Percentiles rank a stretch among this genome's conserved stretches.
phyloP scores from a whole-genome alignment of 768 basidiomycete species.

The Fomitopsis pulvina region DNA sequence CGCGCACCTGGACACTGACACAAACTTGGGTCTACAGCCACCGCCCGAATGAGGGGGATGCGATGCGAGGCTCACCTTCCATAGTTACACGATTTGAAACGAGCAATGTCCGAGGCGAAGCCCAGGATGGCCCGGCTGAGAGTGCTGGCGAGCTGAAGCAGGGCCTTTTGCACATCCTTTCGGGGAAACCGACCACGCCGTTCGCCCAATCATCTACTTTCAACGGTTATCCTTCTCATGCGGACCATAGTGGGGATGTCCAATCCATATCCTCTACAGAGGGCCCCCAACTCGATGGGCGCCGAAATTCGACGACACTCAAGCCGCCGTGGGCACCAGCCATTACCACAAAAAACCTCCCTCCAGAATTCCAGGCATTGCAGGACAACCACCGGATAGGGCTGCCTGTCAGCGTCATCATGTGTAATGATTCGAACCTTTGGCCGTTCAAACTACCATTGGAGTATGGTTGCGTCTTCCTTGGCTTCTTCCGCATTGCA shows the following conservation, averaged over 20 bases:
- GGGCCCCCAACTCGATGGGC: too few species aligned
- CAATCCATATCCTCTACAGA: too few species aligned
- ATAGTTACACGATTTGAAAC: background rate
- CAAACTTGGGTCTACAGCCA: too few species aligned
- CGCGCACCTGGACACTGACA: too few species aligned
- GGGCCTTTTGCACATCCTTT: background rate
- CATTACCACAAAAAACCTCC: too few species aligned
- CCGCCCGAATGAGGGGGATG: too few species aligned
- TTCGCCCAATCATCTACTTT: too few species aligned
- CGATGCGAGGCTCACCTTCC: background rate
- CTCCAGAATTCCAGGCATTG: constrained; percentile 11
- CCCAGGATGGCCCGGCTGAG: background rate
- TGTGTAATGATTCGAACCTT: constrained; percentile 5
- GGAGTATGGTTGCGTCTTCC: constrained; percentile 6
- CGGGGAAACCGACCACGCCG: constrained; percentile 1
- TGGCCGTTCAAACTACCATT: constrained; percentile 7
- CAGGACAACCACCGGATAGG: constrained; percentile 4
- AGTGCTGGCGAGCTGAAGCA: background rate
- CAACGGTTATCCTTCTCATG: too few species aligned
- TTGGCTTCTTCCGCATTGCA: constrained; percentile 12
- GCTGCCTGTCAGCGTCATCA: constrained; percentile 8
- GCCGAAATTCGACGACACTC: too few species aligned
- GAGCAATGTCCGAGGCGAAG: background rate
- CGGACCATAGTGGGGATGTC: too few species aligned
- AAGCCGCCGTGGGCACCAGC: too few species aligned